phyloP scores from a whole-genome alignment of 2,329 filamentous ascomycete genomes.

The Diaporthe citrichinensis region DNA sequence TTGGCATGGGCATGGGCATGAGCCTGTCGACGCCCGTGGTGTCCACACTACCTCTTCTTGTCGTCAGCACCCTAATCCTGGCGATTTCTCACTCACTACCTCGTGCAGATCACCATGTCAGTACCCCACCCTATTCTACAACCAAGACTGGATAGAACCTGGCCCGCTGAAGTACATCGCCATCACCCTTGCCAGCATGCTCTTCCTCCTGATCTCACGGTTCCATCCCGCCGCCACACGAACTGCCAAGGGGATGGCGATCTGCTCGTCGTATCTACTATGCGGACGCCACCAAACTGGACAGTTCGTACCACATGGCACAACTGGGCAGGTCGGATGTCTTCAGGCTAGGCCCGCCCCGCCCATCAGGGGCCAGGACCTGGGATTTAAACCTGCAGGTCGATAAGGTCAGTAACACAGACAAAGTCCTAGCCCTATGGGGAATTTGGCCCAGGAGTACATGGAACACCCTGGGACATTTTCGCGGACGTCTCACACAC shows the following conservation, averaged over 20 bases:
- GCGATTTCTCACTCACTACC: constrained; percentile 13
- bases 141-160: neutral
- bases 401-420: constrained; percentile 14
- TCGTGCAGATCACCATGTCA: constrained; percentile 34
- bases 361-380: constrained; percentile 2
- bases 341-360: constrained; percentile 27
- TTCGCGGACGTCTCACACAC: constrained; percentile 22
- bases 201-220: constrained; percentile 15
- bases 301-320: constrained; percentile 33
- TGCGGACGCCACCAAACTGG: constrained; percentile 30
- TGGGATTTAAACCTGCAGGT: neutral
- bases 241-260: constrained; percentile 25
- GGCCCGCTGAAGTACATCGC: constrained; percentile 21
- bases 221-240: constrained; percentile 40
- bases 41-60: constrained; percentile 2
- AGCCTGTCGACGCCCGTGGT: neutral
- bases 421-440: constrained; percentile 32
- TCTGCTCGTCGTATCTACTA: constrained; percentile 20
- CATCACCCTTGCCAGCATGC: constrained; percentile 9
- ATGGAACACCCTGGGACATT: constrained; percentile 6
- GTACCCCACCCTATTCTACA: constrained; percentile 16
- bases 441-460: neutral
- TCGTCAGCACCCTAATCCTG: constrained; percentile 33
- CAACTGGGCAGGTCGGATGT: constrained; percentile 29
- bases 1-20: neutral